phyloP scores from a whole-genome alignment of 2,329 filamentous ascomycete species.

The Paramyrothecium sp. region DNA sequence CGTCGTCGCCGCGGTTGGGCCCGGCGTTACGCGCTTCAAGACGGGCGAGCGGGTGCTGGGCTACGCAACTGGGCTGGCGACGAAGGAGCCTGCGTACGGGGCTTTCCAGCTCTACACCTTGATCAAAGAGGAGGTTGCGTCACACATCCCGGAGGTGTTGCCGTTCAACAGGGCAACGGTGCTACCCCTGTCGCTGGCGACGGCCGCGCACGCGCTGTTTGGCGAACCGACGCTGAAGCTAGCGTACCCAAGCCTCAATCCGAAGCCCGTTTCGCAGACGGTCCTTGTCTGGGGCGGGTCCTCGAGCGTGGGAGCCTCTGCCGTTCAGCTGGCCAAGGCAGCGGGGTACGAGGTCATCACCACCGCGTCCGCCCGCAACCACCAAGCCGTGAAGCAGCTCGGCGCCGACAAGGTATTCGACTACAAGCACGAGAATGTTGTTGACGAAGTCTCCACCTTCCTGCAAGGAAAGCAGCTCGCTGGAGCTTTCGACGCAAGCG shows the following conservation, averaged over 20 bases:
- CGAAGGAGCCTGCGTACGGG: conserved; percentile 19
- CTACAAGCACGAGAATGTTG: conserved; percentile 30
- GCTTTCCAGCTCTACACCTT: conserved; percentile 14
- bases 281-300: conserved; percentile 37
- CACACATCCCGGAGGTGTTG: conserved; percentile 15
- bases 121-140: conserved; percentile 8
- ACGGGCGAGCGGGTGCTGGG: conserved; percentile 17
- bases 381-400: conserved; percentile 38
- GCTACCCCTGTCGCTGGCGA: conserved; percentile 17
- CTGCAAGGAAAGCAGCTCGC: neutral
- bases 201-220: conserved; percentile 17
- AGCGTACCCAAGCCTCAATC: conserved; percentile 9
- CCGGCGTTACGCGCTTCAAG: conserved; percentile 16
- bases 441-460: conserved; percentile 15
- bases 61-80: conserved; percentile 25
- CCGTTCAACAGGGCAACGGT: conserved; percentile 16
- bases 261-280: conserved; percentile 5
- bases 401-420: conserved; percentile 44
- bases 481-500: neutral
- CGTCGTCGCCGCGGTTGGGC: conserved; percentile 26
- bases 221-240: conserved; percentile 14
- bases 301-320: conserved; percentile 40
- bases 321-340: conserved; percentile 41
- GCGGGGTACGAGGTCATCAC: conserved; percentile 44
- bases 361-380: conserved; percentile 40